These are phyloP conservation scores for Linnemannia schmuckeri DNA, from an alignment of 192 early-diverging fungal genomes.

Conservation along the genomic window DNA sequence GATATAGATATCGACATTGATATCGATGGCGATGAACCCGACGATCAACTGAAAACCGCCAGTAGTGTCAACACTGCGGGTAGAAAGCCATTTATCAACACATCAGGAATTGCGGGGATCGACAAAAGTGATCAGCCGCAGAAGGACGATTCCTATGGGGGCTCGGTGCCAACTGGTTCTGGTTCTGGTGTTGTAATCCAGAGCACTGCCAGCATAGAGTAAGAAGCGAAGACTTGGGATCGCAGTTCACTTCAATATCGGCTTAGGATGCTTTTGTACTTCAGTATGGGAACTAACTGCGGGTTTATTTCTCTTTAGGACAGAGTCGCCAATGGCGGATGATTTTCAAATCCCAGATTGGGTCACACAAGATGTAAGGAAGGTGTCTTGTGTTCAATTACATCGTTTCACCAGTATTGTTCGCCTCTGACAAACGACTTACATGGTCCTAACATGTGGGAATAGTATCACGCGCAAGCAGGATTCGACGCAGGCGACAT, in stretches of 20 bases:
- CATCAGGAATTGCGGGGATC: no score
- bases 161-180: neutral
- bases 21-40: constrained; percentile 46
- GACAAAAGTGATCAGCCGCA: neutral
- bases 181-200: neutral
- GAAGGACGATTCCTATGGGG: neutral
- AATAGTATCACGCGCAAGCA: constrained; percentile 37
- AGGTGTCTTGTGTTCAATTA: neutral
- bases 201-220: neutral
- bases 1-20: constrained; percentile 47
- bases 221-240: neutral
- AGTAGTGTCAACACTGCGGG: neutral
- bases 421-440: neutral
- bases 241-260: neutral
- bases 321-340: constrained; percentile 13
- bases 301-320: neutral
- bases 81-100: neutral
- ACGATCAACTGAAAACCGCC: neutral
- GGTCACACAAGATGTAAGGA: constrained; percentile 50
- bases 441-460: neutral
- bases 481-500: constrained; percentile 51
- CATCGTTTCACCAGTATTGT: neutral
- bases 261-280: neutral
- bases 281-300: neutral
- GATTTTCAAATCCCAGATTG: constrained; percentile 51